Evolutionary conservation across 2,329 filamentous ascomycete genomes (phyloP).

Genomic region (Ascochyta koolunga): DNA sequence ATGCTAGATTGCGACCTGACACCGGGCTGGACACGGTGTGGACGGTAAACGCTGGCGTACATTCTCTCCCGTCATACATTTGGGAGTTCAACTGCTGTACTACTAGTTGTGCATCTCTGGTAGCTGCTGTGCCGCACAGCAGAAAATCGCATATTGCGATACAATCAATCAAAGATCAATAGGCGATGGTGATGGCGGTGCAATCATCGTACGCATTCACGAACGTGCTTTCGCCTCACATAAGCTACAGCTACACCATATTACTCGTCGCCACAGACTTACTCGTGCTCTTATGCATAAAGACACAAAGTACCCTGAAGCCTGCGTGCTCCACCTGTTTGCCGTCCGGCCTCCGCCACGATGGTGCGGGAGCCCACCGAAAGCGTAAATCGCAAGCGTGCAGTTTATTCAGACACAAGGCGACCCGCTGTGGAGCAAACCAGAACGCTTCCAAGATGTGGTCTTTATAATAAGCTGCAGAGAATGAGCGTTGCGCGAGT

Average conservation of each 20-base stretch:
- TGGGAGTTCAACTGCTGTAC: constrained; percentile 1
- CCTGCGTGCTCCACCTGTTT: constrained; percentile 7
- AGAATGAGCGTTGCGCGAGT: not conserved
- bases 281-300: constrained; percentile 2
- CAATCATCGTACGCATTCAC: not conserved
- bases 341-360: not conserved
- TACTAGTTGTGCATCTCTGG: not conserved
- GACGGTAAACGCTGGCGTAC: constrained; percentile 13
- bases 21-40: constrained; percentile 41
- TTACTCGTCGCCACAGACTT: not conserved
- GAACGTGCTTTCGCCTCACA: not conserved
- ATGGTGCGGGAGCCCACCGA: constrained; percentile 10
- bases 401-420: constrained; percentile 1
- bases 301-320: not conserved
- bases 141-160: constrained; percentile 1
- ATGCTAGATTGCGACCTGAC: constrained; percentile 33
- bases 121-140: not conserved
- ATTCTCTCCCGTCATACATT: constrained; percentile 1
- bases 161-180: not conserved
- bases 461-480: not conserved
- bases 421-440: not conserved
- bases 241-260: not conserved
- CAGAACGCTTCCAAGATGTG: not conserved
- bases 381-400: constrained; percentile 10
- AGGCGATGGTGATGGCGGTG: not conserved